phyloP scores from a whole-genome alignment of 495 filamentous ascomycete species.

The Aspergillus indologenus region DNA sequence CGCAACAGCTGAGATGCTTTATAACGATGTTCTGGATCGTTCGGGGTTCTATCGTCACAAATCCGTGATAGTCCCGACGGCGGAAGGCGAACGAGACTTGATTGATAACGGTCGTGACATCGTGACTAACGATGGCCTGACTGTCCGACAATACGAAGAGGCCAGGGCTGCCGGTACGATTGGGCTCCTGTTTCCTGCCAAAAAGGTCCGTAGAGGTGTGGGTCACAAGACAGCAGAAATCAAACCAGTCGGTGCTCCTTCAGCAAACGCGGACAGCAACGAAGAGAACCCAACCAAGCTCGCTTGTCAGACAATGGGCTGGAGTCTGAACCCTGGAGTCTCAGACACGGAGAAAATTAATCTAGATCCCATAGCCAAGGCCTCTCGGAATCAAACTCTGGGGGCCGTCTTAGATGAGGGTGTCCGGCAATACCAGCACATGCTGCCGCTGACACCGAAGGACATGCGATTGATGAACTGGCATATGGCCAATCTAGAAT shows the following conservation, averaged over 20 bases:
- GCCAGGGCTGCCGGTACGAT: slow-evolving; percentile 45
- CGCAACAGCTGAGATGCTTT: slow-evolving; percentile 78
- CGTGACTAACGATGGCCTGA: slow-evolving; percentile 63
- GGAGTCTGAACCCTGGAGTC: slow-evolving; percentile 66
- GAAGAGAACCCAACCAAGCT: slow-evolving; percentile 63
- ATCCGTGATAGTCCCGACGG: slow-evolving; percentile 59
- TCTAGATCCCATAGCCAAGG: slow-evolving; percentile 61
- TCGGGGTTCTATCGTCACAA: slow-evolving; percentile 86
- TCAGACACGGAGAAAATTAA: slow-evolving; percentile 65
- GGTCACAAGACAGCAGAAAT: slow-evolving; percentile 47
- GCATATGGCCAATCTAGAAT: slow-evolving; percentile 98
- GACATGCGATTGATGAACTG: slow-evolving; percentile 93
- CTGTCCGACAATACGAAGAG: slow-evolving; percentile 68
- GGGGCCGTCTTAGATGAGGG: slow-evolving; percentile 88
- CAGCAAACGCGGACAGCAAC: slow-evolving; percentile 56
- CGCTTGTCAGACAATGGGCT: slow-evolving; percentile 76
- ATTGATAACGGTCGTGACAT: slow-evolving; percentile 82
- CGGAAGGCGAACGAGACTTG: slow-evolving; percentile 80
- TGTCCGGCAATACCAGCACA: slow-evolving; percentile 76
- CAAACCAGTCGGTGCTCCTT: slow-evolving; percentile 37
- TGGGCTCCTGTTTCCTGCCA: slow-evolving; percentile 38
- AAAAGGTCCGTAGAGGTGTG: slow-evolving; percentile 41
- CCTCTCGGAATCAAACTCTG: slow-evolving; percentile 64
- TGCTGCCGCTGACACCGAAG: slow-evolving; percentile 78
- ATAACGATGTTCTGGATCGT: slow-evolving; percentile 89